Percentiles rank a stretch among this genome's conserved stretches.
phyloP scores from a whole-genome alignment of 2,329 filamentous ascomycete genomes.

The Arthroderma sp. region DNA sequence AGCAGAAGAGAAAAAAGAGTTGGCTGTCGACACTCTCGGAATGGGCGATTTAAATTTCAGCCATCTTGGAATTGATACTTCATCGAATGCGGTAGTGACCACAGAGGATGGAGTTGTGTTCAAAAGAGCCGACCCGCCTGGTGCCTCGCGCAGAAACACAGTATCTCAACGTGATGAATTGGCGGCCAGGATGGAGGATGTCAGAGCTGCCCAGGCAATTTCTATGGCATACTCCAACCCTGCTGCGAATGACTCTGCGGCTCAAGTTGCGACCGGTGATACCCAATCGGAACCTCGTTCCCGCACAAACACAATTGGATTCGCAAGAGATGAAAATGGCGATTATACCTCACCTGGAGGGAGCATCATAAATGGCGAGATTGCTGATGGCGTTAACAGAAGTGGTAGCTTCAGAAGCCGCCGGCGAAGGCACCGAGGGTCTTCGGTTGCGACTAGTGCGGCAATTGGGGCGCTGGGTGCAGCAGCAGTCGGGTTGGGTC shows the following conservation, averaged over 20 bases:
- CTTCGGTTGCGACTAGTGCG: constrained; percentile 58
- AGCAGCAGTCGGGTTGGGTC: constrained; percentile 56
- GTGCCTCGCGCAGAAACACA: constrained; percentile 24
- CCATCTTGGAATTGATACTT: constrained; percentile 58
- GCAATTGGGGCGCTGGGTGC: constrained; percentile 61
- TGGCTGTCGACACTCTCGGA: constrained; percentile 78
- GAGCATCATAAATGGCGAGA: constrained; percentile 52
- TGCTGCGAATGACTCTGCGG: constrained; percentile 18
- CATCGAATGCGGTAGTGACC: constrained; percentile 21
- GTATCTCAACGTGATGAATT: constrained; percentile 36
- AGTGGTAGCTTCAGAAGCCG: constrained; percentile 56
- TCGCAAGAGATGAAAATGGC: constrained; percentile 27
- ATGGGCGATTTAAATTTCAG: constrained; percentile 79
- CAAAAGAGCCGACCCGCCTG: constrained; percentile 20
- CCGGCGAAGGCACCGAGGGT: constrained; percentile 64
- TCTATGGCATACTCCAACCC: constrained; percentile 44
- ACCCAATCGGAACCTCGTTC: constrained; percentile 20
- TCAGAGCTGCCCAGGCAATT: constrained; percentile 46
- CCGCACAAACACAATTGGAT: constrained; percentile 11
- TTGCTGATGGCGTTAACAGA: constrained; percentile 41
- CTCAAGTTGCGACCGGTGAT: constrained; percentile 22
- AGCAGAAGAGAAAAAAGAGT: constrained; percentile 46
- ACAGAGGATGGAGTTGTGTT: constrained; percentile 27
- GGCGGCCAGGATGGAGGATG: constrained; percentile 45
- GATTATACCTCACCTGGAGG: constrained; percentile 54